phyloP scores from a whole-genome alignment of 495 filamentous ascomycete species.

The Daldinia vernicosa region DNA sequence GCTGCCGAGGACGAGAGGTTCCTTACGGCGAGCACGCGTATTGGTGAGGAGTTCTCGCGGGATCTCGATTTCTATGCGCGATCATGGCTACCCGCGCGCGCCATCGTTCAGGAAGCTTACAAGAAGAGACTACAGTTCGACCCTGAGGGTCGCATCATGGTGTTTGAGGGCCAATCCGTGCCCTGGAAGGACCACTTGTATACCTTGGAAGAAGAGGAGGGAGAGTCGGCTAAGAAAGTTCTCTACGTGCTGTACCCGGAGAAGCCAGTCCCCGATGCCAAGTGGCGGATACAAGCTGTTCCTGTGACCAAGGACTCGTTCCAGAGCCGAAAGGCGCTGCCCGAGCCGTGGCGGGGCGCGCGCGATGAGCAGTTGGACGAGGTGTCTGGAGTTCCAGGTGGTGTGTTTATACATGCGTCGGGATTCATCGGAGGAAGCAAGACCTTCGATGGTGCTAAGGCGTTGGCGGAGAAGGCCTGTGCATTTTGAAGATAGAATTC shows the following conservation, averaged over 20 bases:
- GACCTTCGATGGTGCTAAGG: conserved; percentile 86
- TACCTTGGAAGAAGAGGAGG: conserved; percentile 74
- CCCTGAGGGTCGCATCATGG: conserved; percentile 77
- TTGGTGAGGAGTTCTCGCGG: conserved; percentile 83
- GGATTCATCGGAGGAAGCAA: conserved; percentile 97
- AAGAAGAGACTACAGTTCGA: conserved; percentile 69
- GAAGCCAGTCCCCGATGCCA: conserved; percentile 69
- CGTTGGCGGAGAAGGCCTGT: conserved; percentile 80
- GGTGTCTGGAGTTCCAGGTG: conserved; percentile 75
- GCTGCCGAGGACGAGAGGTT: conserved; percentile 83
- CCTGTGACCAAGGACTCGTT: conserved; percentile 83
- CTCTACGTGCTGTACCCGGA: conserved; percentile 97
- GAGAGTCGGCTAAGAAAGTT: conserved; percentile 59
- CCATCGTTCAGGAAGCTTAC: conserved; percentile 78
- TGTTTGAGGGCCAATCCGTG: conserved; percentile 75
- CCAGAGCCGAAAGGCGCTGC: conserved; percentile 86
- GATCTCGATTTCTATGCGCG: conserved; percentile 76
- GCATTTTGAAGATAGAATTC: conserved; percentile 22
- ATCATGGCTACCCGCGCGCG: conserved; percentile 88
- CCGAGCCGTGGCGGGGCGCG: conserved; percentile 89
- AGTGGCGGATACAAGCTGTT: conserved; percentile 94
- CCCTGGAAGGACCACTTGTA: conserved; percentile 98
- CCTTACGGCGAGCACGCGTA: conserved; percentile 74
- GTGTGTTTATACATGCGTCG: conserved; percentile 91
- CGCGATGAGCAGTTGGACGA: conserved; percentile 83